phyloP scores from a whole-genome alignment of 192 early-diverging fungal genomes.

The Coemansia sp. region DNA sequence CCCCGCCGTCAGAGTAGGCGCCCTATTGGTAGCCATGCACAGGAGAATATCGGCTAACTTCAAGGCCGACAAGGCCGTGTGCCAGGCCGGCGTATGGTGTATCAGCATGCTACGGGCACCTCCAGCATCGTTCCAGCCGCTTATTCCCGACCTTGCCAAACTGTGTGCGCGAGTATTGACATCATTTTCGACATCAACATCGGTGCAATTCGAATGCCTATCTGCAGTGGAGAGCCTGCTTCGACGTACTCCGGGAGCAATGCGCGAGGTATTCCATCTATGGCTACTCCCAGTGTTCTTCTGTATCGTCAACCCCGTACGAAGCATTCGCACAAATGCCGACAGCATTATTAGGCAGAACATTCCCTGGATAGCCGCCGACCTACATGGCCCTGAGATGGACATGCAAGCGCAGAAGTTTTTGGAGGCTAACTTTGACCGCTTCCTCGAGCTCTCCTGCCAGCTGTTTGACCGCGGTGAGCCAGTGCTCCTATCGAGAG shows the following conservation, averaged over 20 bases:
- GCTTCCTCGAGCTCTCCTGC: conserved; percentile 13
- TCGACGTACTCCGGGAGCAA: conserved; percentile 26
- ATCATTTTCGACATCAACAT: conserved; percentile 26
- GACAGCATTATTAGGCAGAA: conserved; percentile 44
- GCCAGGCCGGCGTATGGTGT: conserved; percentile 38
- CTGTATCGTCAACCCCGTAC: conserved; percentile 33
- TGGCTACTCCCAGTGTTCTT: conserved; percentile 53
- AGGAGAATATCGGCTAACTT: conserved; percentile 12
- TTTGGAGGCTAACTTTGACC: conserved; percentile 19
- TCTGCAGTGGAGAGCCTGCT: conserved; percentile 41
- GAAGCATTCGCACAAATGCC: conserved; percentile 50
- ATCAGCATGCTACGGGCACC: conserved; percentile 31
- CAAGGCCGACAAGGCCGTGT: conserved; percentile 29
- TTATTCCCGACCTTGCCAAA: conserved; percentile 16
- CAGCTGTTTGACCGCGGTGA: conserved; percentile 33
- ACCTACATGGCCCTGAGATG: conserved; percentile 36
- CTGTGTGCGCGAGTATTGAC: conserved; percentile 20
- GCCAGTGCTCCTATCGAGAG: conserved; percentile 31
- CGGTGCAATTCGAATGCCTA: conserved; percentile 45
- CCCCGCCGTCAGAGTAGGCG: not conserved
- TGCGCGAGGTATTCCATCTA: conserved; percentile 24
- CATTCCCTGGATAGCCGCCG: conserved; percentile 55
- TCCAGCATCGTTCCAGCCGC: conserved; percentile 11
- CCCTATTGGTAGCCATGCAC: conserved; percentile 12
- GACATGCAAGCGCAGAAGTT: conserved; percentile 22